phyloP scores from a whole-genome alignment of 371 early-diverging fungal genomes.

The Actinomucor elegans region DNA sequence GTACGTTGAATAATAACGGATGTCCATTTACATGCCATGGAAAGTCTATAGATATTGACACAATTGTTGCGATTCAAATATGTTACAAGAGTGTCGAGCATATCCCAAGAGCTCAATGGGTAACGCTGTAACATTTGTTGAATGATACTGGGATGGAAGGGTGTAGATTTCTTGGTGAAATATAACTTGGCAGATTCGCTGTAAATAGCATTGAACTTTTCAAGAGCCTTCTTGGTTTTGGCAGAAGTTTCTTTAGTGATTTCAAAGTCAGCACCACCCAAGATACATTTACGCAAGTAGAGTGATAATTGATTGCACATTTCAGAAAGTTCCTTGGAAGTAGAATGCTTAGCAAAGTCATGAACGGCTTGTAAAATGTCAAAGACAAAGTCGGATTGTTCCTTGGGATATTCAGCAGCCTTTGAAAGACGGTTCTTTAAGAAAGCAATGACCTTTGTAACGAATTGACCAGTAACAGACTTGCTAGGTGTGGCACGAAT shows the following conservation, averaged over 20 bases:
- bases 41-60: constrained; percentile 68
- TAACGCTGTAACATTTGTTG: constrained; percentile 62
- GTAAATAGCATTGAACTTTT: constrained; percentile 44
- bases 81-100: constrained; percentile 53
- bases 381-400: constrained; percentile 53
- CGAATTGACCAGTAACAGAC: constrained; percentile 64
- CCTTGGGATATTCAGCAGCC: constrained; percentile 62
- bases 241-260: constrained; percentile 30
- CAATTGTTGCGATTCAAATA: constrained; percentile 53
- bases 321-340: constrained; percentile 45
- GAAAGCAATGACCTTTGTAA: constrained; percentile 64
- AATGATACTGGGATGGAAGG: constrained; percentile 65
- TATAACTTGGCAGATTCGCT: constrained; percentile 58
- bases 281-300: constrained; percentile 55
- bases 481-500: constrained; percentile 53
- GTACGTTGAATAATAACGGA: constrained; percentile 47
- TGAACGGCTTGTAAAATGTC: constrained; percentile 68
- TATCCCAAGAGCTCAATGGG: constrained; percentile 61
- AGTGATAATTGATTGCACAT: constrained; percentile 51
- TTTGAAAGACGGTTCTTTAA: constrained; percentile 65
- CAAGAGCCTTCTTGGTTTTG: constrained; percentile 30
- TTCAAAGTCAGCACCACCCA: constrained; percentile 54
- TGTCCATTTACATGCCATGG: constrained; percentile 58
- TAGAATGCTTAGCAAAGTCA: constrained; percentile 61
- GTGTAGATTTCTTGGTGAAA: constrained; percentile 69